Evolutionary conservation across 768 basidiomycete genomes (phyloP).

Genomic region (Pleurotus eryngii): DNA sequence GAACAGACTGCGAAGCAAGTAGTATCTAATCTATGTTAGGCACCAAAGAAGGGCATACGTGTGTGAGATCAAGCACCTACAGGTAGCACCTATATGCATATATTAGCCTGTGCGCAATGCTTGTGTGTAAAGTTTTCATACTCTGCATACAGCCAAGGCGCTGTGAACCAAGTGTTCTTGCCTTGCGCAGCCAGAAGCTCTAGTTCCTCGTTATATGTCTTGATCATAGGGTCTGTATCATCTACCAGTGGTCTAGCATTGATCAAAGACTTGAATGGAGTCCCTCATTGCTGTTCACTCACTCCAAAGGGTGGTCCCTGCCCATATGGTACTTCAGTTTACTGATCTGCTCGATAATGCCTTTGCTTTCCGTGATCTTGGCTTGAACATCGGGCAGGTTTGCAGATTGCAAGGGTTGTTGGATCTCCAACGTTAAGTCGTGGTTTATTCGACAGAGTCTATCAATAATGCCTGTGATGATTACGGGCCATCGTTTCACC

Average conservation of each 20-base stretch:
- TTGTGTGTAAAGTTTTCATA: constrained; percentile 32
- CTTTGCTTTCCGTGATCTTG: constrained; percentile 71
- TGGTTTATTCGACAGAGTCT: constrained; percentile 70
- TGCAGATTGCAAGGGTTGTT: constrained; percentile 14
- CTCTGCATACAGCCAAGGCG: constrained; percentile 97
- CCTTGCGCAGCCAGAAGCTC: constrained; percentile 38
- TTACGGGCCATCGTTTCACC: constrained; percentile 76
- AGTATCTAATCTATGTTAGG: constrained; percentile 54
- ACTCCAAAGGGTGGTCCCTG: constrained; percentile 69
- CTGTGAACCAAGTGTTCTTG: constrained; percentile 81
- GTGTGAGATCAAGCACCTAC: constrained; percentile 35
- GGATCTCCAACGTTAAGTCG: constrained; percentile 43
- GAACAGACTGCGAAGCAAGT: constrained; percentile 74
- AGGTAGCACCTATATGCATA: constrained; percentile 58
- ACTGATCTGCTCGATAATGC: constrained; percentile 69
- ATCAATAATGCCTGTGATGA: constrained; percentile 79
- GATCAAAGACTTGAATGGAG: background rate
- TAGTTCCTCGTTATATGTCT: constrained; percentile 79
- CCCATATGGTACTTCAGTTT: constrained; percentile 89
- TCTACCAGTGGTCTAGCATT: constrained; percentile 57
- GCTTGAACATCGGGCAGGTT: constrained; percentile 26
- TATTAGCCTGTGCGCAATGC: background rate
- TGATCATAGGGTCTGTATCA: constrained; percentile 70
- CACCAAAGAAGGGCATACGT: background rate
- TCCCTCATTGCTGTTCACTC: constrained; percentile 18